Conservation (phyloP, 495 filamentous ascomycete genomes). For the Neurospora discreta region DNA sequence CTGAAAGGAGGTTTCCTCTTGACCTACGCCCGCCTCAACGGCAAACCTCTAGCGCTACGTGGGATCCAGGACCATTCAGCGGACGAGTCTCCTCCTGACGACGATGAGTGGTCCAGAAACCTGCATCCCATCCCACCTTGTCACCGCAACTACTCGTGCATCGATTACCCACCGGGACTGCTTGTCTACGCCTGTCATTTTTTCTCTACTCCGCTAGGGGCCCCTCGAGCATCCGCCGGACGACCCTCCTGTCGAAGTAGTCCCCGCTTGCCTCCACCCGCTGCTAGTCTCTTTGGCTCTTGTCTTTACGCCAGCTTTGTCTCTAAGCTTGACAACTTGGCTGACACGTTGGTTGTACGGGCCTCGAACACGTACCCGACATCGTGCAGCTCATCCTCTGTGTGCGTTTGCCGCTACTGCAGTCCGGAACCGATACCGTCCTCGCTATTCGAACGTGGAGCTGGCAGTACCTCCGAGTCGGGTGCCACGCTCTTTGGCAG, state of each 20-base stretch:
- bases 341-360: slow-evolving; percentile 9
- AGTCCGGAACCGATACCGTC: background rate
- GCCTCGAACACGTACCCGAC: slow-evolving; percentile 11
- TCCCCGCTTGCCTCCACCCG: background rate
- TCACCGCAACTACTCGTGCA: slow-evolving; percentile 20
- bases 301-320: background rate
- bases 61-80: slow-evolving; percentile 28
- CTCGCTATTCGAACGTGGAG: slow-evolving; percentile 4
- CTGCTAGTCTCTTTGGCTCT: slow-evolving; percentile 9
- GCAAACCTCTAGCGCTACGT: slow-evolving; percentile 15
- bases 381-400: slow-evolving; percentile 5
- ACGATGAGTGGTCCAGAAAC: slow-evolving; percentile 30
- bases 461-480: background rate
- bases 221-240: slow-evolving; percentile 10
- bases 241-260: slow-evolving; percentile 9
- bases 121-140: slow-evolving; percentile 26
- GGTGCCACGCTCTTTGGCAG: slow-evolving; percentile 4
- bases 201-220: slow-evolving; percentile 19
- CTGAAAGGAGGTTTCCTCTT: slow-evolving; percentile 15
- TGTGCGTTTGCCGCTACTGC: background rate
- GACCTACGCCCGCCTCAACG: slow-evolving; percentile 19
- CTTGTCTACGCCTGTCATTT: slow-evolving; percentile 15
- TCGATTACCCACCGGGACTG: slow-evolving; percentile 18
- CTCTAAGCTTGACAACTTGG: background rate
- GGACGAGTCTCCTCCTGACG: slow-evolving; percentile 22